These are phyloP conservation scores for Botrytis galanthina DNA, from an alignment of 2,329 filamentous ascomycete genomes.

Conservation along the genomic window DNA sequence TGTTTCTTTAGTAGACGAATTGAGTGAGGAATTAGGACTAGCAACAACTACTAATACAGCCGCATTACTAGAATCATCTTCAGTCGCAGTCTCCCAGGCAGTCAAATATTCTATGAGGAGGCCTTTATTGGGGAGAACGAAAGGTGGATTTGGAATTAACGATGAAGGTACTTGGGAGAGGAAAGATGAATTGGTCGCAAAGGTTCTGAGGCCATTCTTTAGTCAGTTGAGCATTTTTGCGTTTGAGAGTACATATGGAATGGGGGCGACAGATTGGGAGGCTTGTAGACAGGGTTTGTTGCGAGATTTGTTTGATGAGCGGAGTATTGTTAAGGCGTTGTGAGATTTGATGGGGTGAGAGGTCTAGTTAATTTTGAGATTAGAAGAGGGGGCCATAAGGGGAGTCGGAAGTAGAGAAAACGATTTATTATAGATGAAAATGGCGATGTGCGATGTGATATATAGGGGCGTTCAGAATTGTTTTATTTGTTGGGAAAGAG, in stretches of 20 bases:
- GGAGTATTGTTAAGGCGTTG: slow-evolving; percentile 58
- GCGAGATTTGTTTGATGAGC: slow-evolving; percentile 77
- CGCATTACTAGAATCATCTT: slow-evolving; percentile 25
- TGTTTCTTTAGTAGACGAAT: slow-evolving; percentile 77
- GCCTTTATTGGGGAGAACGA: slow-evolving; percentile 42
- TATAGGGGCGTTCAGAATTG: background rate
- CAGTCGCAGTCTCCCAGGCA: slow-evolving; percentile 25
- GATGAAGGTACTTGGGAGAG: slow-evolving; percentile 57
- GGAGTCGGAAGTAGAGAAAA: background rate
- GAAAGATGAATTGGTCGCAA: slow-evolving; percentile 68
- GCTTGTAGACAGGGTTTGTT: slow-evolving; percentile 63
- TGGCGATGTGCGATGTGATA: background rate
- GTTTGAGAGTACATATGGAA: slow-evolving; percentile 89
- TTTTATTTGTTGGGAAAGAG: background rate
- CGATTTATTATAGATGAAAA: slow-evolving; percentile 4
- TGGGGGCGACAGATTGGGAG: slow-evolving; percentile 67
- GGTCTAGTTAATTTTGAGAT: background rate
- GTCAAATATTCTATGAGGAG: slow-evolving; percentile 35
- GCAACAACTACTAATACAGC: slow-evolving; percentile 24
- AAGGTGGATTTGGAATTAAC: slow-evolving; percentile 44
- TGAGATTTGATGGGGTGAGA: slow-evolving; percentile 19
- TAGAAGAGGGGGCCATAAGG: background rate
- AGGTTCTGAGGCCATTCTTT: slow-evolving; percentile 83
- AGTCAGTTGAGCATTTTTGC: slow-evolving; percentile 87
- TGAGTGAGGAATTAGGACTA: slow-evolving; percentile 68